These are phyloP conservation scores for Flaveria trinervia DNA, from an alignment of 129 eudicot species.

Conservation along the genomic window DNA sequence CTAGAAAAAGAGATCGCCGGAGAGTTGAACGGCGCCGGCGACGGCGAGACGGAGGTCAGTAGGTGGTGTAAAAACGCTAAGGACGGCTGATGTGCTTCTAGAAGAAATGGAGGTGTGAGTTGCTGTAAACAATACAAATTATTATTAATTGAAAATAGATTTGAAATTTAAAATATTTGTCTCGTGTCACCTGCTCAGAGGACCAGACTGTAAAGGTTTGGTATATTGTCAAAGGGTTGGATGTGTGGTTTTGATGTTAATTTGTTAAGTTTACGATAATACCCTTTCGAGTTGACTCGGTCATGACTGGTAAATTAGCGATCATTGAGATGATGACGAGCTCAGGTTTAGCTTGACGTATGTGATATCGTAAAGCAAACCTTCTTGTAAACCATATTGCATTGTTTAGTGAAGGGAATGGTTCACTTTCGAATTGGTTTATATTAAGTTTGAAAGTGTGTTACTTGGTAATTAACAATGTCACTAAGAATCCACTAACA, in stretches of 20 bases:
- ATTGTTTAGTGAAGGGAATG: too few relatives aligned
- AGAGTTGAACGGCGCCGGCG: slow-evolving; percentile 23
- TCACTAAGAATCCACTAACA: too few relatives aligned
- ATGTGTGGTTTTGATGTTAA: neutral
- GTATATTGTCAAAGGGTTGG: slow-evolving; percentile 5
- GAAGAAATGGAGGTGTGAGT: slow-evolving; percentile 29
- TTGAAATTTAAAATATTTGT: slow-evolving; percentile 21
- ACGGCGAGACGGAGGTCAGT: slow-evolving; percentile 28
- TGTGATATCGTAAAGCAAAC: neutral
- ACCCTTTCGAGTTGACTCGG: too few relatives aligned
- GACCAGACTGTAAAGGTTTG: slow-evolving; percentile 18
- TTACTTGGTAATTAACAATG: too few relatives aligned
- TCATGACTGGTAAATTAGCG: too few relatives aligned
- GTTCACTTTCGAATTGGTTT: too few relatives aligned
- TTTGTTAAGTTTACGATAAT: neutral
- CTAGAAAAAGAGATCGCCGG: slow-evolving; percentile 30
- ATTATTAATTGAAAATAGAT: slow-evolving; percentile 1
- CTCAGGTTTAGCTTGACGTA: neutral
- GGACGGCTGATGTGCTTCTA: slow-evolving; percentile 42
- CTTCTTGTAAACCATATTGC: neutral
- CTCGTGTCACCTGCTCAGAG: slow-evolving; percentile 25
- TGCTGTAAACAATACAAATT: slow-evolving; percentile 24
- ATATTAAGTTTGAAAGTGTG: too few relatives aligned
- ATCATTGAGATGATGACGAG: neutral
- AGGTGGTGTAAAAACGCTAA: slow-evolving; percentile 16